Evolutionary conservation across 352 stramenopile genomes (phyloP).

Genomic region (Globisporangium canariense): DNA sequence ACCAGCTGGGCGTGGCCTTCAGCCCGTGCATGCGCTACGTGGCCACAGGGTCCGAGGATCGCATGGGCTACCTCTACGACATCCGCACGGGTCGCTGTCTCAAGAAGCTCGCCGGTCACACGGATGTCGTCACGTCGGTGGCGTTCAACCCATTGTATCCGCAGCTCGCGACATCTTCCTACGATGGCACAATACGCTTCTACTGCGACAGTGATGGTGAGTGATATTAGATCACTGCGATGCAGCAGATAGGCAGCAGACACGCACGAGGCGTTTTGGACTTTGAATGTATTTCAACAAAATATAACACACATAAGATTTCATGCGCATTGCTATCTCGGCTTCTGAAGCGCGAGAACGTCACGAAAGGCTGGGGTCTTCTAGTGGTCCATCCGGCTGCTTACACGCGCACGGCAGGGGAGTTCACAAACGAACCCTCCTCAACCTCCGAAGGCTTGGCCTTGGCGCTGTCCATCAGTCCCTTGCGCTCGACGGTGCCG

Average conservation of each 20-base stretch:
- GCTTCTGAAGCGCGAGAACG: slow-evolving; percentile 15
- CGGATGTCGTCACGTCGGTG: slow-evolving; percentile 73
- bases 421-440: slow-evolving; percentile 84
- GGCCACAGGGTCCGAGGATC: slow-evolving; percentile 84
- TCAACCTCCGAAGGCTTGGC: slow-evolving; percentile 57
- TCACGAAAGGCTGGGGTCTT: slow-evolving; percentile 16
- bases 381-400: slow-evolving; percentile 15
- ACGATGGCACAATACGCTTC: slow-evolving; percentile 71
- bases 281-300: slow-evolving; percentile 35
- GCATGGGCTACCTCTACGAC: slow-evolving; percentile 82
- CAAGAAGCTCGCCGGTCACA: slow-evolving; percentile 59
- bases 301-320: slow-evolving; percentile 37
- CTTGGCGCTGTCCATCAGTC: slow-evolving; percentile 67
- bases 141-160: slow-evolving; percentile 78
- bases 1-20: slow-evolving; percentile 68
- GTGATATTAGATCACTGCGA: neutral
- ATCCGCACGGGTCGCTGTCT: slow-evolving; percentile 67
- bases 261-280: slow-evolving; percentile 9
- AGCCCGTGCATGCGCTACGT: slow-evolving; percentile 90
- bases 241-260: neutral
- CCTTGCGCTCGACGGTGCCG: slow-evolving; percentile 63
- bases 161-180: slow-evolving; percentile 78
- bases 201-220: slow-evolving; percentile 24
- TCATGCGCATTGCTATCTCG: slow-evolving; percentile 22
- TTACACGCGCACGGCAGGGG: slow-evolving; percentile 72